phyloP scores from a whole-genome alignment of 805 yeast genomes.

The Yarrowia sp. region DNA sequence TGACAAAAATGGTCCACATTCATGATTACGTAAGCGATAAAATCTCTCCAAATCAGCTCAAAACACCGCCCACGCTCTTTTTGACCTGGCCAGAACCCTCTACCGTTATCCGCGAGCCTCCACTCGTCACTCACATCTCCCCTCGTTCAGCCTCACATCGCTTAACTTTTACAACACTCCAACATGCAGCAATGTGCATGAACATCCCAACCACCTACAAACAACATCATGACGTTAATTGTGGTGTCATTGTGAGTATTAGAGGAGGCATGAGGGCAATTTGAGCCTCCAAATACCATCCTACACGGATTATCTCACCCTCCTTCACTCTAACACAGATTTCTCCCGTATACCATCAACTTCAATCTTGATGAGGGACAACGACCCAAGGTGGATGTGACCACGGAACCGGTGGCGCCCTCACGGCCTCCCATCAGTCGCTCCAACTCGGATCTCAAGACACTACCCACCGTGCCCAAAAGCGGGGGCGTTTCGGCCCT shows the following conservation, averaged over 20 bases:
- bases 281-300: too few relatives aligned
- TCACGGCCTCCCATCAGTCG: conserved; percentile 32
- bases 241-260: conserved; percentile 37
- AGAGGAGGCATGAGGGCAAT: neutral
- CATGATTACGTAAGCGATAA: too few relatives aligned
- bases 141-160: conserved; percentile 27
- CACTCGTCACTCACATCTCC: too few relatives aligned
- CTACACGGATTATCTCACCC: too few relatives aligned
- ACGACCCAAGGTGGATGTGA: conserved; percentile 31
- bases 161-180: conserved; percentile 15
- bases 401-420: conserved; percentile 34
- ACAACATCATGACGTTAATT: conserved; percentile 34
- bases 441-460: conserved; percentile 30
- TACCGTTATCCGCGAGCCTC: too few relatives aligned
- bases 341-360: conserved; percentile 48
- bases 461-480: conserved; percentile 25
- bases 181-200: conserved; percentile 36
- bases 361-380: conserved; percentile 43
- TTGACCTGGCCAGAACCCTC: too few relatives aligned
- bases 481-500: conserved; percentile 25
- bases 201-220: conserved; percentile 36
- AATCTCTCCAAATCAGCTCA: too few relatives aligned
- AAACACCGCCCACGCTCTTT: too few relatives aligned
- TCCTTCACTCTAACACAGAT: conserved; percentile 31
- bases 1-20: too few relatives aligned